phyloP scores from a whole-genome alignment of 495 filamentous ascomycete species.

The Hypoxylon lienhwacheense region DNA sequence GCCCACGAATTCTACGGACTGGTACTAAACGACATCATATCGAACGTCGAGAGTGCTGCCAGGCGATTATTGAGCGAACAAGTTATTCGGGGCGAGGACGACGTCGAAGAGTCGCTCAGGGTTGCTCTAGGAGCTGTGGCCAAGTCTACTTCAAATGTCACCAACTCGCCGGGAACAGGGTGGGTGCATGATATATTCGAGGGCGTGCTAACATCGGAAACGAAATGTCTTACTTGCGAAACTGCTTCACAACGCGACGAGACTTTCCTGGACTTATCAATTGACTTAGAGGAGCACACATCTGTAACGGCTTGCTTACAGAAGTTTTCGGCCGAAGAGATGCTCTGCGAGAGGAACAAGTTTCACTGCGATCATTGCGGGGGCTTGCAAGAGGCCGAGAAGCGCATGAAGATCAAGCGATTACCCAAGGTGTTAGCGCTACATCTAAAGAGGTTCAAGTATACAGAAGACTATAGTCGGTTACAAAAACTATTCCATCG shows the following conservation, averaged over 20 bases:
- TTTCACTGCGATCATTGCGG: slow-evolving; percentile 98
- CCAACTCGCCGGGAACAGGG: slow-evolving; percentile 59
- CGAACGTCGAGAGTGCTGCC: slow-evolving; percentile 84
- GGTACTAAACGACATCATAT: slow-evolving; percentile 92
- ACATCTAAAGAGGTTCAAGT: slow-evolving; percentile 96
- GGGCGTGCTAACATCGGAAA: slow-evolving; percentile 91
- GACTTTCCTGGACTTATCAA: slow-evolving; percentile 91
- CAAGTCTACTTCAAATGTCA: slow-evolving; percentile 44
- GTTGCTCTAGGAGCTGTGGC: slow-evolving; percentile 49
- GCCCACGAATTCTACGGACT: slow-evolving; percentile 96
- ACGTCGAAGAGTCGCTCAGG: slow-evolving; percentile 45
- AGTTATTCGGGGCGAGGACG: slow-evolving; percentile 41
- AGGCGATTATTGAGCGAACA: slow-evolving; percentile 57
- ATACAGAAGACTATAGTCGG: slow-evolving; percentile 89
- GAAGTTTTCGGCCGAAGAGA: slow-evolving; percentile 97
- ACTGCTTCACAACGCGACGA: slow-evolving; percentile 94
- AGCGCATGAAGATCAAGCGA: slow-evolving; percentile 98
- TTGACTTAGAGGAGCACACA: slow-evolving; percentile 92
- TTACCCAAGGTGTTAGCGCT: slow-evolving; percentile 88
- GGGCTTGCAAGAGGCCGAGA: slow-evolving; percentile 95
- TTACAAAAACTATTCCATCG: slow-evolving; percentile 96
- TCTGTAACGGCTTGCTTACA: slow-evolving; percentile 93
- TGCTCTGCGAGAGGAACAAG: slow-evolving; percentile 98
- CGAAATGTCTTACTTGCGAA: slow-evolving; percentile 93
- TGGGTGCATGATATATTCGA: slow-evolving; percentile 99